A percentile compares a stretch with the other conserved stretches of the same genome.
phyloP scores from a whole-genome alignment of 441 rosid genomes.

The Bocquillonia castaneifolia region DNA sequence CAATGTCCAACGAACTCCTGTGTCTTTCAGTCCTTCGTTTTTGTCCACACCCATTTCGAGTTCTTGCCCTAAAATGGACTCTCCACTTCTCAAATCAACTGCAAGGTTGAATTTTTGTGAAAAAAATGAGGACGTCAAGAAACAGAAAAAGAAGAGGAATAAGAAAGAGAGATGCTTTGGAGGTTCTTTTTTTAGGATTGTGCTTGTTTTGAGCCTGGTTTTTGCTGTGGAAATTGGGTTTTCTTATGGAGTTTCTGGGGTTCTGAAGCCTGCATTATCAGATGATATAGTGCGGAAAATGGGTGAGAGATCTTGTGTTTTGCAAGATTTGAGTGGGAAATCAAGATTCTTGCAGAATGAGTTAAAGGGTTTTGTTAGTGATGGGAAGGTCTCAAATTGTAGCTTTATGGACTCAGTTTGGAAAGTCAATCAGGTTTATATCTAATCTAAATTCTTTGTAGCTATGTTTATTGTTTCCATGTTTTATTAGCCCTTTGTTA shows the following conservation, averaged over 20 bases:
- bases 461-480: neutral
- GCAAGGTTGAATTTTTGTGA: conserved; percentile 26
- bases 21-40: conserved; percentile 42
- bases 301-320: conserved; percentile 45
- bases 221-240: conserved; percentile 41
- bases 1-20: conserved; percentile 35
- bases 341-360: conserved; percentile 48
- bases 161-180: conserved; percentile 5
- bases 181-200: conserved; percentile 25
- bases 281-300: conserved; percentile 38
- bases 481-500: neutral
- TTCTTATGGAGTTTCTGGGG: conserved; percentile 30
- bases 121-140: conserved; percentile 16
- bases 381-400: conserved; percentile 45
- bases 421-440: conserved; percentile 58
- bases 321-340: conserved; percentile 34
- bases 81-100: conserved; percentile 44
- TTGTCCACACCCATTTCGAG: conserved; percentile 57
- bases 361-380: conserved; percentile 33
- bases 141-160: conserved; percentile 25
- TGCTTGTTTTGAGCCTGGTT: conserved; percentile 35
- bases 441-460: neutral
- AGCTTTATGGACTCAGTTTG: conserved; percentile 48
- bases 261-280: conserved; percentile 42
- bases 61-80: conserved; percentile 25